Base-by-base conservation (phyloP, 1,284 basidiomycete genomes). In the Heliocybe sulcata region DNA sequence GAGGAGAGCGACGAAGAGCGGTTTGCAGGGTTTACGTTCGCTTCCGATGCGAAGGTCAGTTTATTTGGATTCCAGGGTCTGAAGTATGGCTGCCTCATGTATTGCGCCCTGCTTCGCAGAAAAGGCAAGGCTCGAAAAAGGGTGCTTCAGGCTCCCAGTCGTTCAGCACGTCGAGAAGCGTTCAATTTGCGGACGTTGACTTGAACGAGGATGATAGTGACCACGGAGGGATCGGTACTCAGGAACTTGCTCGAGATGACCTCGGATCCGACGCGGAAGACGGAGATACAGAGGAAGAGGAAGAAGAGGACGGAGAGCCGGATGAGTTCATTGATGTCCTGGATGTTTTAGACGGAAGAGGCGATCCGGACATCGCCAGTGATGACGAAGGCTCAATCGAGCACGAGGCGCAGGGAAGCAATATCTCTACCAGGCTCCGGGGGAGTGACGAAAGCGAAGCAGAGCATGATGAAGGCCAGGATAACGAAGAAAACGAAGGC, bases 1-100 rank as follows among this genome's bases (percentile, higher is more conserved):
- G 88, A 89, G 59, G 90, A 91, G 61, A 86, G 82, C 61, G 92
- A 94, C 57, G 87, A 88, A 58, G 90, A 94, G 47, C 71, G 80
- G 4, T 92, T 87, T 70, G 83, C 85, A 26, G 87, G 83, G 1
- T 87, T 86, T 56, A 69, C 63, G n/a, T 79, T 81, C 57, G 58
- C 62, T 19, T 67, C 61, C 31, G 23, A 49, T 29, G 12, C 27
- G 47, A 81, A 81, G 70, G 84, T 83, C 61, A 56, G 76, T 59
- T 38, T 53, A 54, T 20, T 48, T 51, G 10, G 8, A 20, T 26
- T n/a, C 6, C n/a, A 16, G 16, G n/a, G 6, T 42, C 19, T 4
- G 6, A 20, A 42, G 4, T 20, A 6, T 16, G n/a, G 38, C 38
- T n/a, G 33, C n/a, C n/a, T 31, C 29, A 31, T 12, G 29, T 4